Evolutionary conservation across 208 protist species (phyloP).

Genomic region (Leishmania gerbilli): DNA sequence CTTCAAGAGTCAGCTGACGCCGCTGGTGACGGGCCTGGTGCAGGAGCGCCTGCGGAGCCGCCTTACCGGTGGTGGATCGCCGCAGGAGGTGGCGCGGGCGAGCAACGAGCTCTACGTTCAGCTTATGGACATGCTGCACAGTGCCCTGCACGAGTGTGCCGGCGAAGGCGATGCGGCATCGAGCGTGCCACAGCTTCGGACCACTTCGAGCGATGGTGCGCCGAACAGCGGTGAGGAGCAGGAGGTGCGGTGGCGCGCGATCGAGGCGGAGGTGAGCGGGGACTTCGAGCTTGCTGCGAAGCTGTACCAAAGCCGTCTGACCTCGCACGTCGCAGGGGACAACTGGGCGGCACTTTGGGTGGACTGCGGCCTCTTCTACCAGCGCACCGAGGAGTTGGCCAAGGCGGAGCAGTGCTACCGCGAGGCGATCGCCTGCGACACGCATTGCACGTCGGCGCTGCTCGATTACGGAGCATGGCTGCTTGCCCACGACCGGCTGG

Average conservation of each 20-base stretch:
- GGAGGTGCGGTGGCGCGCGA: conserved; percentile 69
- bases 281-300: conserved; percentile 62
- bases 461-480: conserved; percentile 85
- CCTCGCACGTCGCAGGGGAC: conserved; percentile 27
- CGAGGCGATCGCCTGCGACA: conserved; percentile 81
- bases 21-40: conserved; percentile 64
- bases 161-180: background rate
- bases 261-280: conserved; percentile 76
- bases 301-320: conserved; percentile 83
- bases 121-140: conserved; percentile 84
- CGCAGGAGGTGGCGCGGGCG: conserved; percentile 47
- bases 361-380: conserved; percentile 83
- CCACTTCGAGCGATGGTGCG: background rate
- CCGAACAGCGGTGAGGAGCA: conserved; percentile 25
- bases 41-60: conserved; percentile 58
- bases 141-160: conserved; percentile 36
- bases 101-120: conserved; percentile 92
- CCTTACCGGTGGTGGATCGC: conserved; percentile 4
- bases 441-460: conserved; percentile 54
- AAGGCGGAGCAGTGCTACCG: conserved; percentile 91
- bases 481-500: conserved; percentile 68
- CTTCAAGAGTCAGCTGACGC: conserved; percentile 77
- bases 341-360: conserved; percentile 54
- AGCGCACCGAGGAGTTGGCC: conserved; percentile 65
- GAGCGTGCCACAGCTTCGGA: background rate